phyloP scores from a whole-genome alignment of 257 asterid genomes.

The Henckelia pumila region DNA sequence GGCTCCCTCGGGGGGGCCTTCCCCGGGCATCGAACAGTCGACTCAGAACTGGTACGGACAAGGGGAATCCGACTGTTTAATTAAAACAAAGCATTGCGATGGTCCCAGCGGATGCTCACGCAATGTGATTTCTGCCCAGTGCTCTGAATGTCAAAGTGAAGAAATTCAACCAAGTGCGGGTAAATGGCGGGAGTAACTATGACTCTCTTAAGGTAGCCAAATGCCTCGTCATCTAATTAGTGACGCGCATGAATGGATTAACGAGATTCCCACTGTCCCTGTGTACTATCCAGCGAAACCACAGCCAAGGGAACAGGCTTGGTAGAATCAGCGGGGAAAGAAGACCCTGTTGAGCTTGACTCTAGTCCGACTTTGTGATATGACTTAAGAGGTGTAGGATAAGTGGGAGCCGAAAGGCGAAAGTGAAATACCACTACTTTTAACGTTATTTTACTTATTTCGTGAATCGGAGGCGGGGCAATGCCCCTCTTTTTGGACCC shows the following conservation, averaged over 20 bases:
- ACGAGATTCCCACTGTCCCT: conserved; percentile 26
- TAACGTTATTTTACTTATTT: conserved; percentile 83
- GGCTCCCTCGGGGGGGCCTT: too few species aligned
- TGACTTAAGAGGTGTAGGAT: conserved; percentile 47
- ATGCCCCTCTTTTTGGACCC: conserved; percentile 63
- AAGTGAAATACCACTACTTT: conserved; percentile 93
- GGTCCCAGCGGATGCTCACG: conserved; percentile 32
- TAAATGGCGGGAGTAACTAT: conserved; percentile 49
- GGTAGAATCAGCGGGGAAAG: conserved; percentile 36
- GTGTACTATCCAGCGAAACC: too few species aligned
- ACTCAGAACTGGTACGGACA: too few species aligned
- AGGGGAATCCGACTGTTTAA: conserved; percentile 5
- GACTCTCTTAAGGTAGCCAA: conserved; percentile 53
- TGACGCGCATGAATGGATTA: conserved; percentile 36
- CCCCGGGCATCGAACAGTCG: too few species aligned
- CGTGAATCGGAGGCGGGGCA: conserved; percentile 76
- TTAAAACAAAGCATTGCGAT: conserved; percentile 31
- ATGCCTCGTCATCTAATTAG: conserved; percentile 54
- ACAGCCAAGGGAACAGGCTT: too few species aligned
- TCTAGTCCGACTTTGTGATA: conserved; percentile 45
- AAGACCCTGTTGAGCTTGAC: conserved; percentile 50
- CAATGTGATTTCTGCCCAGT: conserved; percentile 36
- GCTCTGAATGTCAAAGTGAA: too few species aligned
- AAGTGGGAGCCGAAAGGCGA: conserved; percentile 65
- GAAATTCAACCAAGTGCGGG: too few species aligned